These are phyloP conservation scores for Trypanosoma cruzi DNA, from an alignment of 208 protist genomes.

Conservation along the genomic window DNA sequence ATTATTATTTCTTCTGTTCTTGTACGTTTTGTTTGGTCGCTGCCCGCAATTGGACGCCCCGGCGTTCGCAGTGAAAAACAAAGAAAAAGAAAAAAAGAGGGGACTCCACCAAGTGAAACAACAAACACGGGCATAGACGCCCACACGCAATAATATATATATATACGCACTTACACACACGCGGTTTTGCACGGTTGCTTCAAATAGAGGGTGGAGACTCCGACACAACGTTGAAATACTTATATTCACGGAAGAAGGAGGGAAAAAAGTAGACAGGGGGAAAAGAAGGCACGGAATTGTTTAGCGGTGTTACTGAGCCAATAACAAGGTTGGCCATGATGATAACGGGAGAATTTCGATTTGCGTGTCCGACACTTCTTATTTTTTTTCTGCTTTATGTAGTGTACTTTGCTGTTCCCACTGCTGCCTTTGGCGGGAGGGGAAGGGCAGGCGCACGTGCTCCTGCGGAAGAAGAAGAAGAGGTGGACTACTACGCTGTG, in stretches of 20 bases:
- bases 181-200: not conserved
- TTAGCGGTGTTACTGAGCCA: not conserved
- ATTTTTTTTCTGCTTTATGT: conserved; percentile 10
- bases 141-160: too few species aligned
- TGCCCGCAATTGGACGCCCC: too few species aligned
- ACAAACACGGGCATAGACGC: too few species aligned
- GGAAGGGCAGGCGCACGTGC: not conserved
- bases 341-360: not conserved
- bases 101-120: too few species aligned
- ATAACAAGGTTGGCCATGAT: not conserved
- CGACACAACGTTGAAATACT: too few species aligned
- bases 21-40: not conserved
- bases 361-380: conserved; percentile 12
- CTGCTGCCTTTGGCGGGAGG: not conserved
- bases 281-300: not conserved
- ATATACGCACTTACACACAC: not conserved
- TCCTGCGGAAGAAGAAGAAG: conserved; percentile 16
- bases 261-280: not conserved
- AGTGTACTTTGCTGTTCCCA: conserved; percentile 13
- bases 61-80: not conserved
- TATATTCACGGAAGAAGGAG: not conserved
- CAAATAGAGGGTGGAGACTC: not conserved
- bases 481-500: conserved; percentile 82
- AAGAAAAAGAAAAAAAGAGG: too few species aligned
- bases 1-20: not conserved